Evolutionary conservation across 1,284 basidiomycete species (phyloP).

Genomic region (Fomitiporia mediterranea): DNA sequence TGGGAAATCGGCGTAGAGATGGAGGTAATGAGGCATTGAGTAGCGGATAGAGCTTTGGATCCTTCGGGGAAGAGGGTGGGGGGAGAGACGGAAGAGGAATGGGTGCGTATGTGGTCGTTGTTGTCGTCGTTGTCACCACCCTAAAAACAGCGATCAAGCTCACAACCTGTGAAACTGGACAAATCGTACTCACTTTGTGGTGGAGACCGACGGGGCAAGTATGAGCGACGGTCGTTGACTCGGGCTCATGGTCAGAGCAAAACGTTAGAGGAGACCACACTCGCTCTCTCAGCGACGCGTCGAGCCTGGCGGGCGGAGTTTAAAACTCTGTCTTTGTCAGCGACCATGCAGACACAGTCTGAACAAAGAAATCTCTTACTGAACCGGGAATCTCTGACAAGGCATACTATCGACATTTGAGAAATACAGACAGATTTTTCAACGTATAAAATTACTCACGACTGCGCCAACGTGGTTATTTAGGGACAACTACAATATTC

Average conservation of each 20-base stretch:
- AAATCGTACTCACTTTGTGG: constrained; percentile 20
- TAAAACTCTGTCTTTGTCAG: constrained; percentile 8
- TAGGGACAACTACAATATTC: too few species aligned
- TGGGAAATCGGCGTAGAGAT: constrained; percentile 65
- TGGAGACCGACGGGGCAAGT: constrained; percentile 20
- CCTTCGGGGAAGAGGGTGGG: constrained; percentile 63
- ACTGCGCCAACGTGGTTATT: too few species aligned
- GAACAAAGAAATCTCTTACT: too few species aligned
- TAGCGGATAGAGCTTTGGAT: constrained; percentile 72
- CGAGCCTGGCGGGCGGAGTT: constrained; percentile 1
- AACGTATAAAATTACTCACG: too few species aligned
- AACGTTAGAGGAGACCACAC: neutral
- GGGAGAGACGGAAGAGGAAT: constrained; percentile 70
- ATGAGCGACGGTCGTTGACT: constrained; percentile 18
- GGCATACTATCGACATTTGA: too few species aligned
- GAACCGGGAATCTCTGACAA: too few species aligned
- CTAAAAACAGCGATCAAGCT: constrained; percentile 36
- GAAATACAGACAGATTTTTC: too few species aligned
- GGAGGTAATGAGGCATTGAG: constrained; percentile 64
- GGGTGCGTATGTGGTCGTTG: constrained; percentile 78
- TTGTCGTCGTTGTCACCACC: constrained; percentile 81
- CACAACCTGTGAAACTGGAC: constrained; percentile 7
- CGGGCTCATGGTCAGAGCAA: constrained; percentile 19
- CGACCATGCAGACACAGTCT: too few species aligned
- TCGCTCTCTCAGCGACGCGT: neutral